Evolutionary conservation across 345 rosid genomes (phyloP).

Genomic region (Lumnitzera littorea): DNA sequence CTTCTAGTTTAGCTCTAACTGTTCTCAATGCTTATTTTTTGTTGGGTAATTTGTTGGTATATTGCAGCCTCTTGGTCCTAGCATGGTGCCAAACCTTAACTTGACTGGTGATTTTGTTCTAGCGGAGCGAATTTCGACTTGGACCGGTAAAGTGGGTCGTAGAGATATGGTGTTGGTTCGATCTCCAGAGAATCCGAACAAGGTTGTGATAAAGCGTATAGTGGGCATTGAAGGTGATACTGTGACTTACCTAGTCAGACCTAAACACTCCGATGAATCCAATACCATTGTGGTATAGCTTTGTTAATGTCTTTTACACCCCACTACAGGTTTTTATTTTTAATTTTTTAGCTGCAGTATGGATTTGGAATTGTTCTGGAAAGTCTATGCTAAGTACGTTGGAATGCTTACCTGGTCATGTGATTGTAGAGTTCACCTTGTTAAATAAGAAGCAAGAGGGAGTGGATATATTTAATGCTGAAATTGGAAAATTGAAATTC

Average conservation of each 20-base stretch:
- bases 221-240: conserved; percentile 57
- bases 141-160: conserved; percentile 32
- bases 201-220: conserved; percentile 43
- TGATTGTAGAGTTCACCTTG: background rate
- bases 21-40: background rate
- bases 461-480: background rate
- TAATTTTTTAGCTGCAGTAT: background rate
- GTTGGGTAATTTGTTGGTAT: background rate
- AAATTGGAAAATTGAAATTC: background rate
- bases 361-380: background rate
- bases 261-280: conserved; percentile 24
- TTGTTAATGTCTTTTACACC: background rate
- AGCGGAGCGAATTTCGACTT: conserved; percentile 45
- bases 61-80: conserved; percentile 56
- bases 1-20: background rate
- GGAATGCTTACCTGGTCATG: too few species aligned
- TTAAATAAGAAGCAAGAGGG: background rate
- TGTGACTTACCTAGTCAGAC: conserved; percentile 41
- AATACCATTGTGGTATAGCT: conserved; percentile 41
- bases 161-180: conserved; percentile 63
- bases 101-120: conserved; percentile 38
- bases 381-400: background rate
- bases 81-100: conserved; percentile 64
- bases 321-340: background rate
- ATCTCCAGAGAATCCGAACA: conserved; percentile 50